Evolutionary conservation across 306 rosid genomes (phyloP), one percentile per base, ranked within the genome.

Genomic region (Parietaria judaica): DNA sequence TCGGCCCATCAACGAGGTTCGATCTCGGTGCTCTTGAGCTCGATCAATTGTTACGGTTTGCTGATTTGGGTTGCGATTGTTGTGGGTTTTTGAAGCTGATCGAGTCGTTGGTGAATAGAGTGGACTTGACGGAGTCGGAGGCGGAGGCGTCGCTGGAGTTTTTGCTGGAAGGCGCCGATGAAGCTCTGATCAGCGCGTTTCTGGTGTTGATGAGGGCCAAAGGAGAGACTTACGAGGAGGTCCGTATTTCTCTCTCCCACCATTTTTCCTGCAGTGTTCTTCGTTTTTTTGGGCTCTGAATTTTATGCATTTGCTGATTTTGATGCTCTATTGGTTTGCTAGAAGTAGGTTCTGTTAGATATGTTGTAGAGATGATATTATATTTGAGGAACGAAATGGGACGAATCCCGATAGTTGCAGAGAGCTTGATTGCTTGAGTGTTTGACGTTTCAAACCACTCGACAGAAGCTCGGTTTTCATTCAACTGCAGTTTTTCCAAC

Each of bases 141-240:
- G 90, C 97, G 0, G 96, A 86, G 69, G 76, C 73, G 3, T 82
- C 95, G 46, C 72, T 88, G 61, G 78, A 92, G 6, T 80, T 82
- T 64, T 66, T 92, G 71, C 69, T 88, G 73, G 65, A 60, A 51
- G 99, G 78, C 46, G 71, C 80, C 6, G 77, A 70, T 34, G 99
- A 88, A 71, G 85, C 99, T 36, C 62, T 86, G 64, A 86, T 88
- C n/a, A 84, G 99, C 68, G 95, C 99, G 11, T 68, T 88, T 76
- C 96, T 88, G 36, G 94, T 92, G 14, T 76, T 92, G 36, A 51
- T 92, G 60, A 86, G 95, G 67, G 95, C 96, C 53, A 92, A 92
- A 77, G 90, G 96, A 58, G 99, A 92, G 78, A 92, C 96, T 11
- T 81, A 62, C 70, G 95, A 81, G 80, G 99, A 92, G 61, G 99